phyloP scores from a whole-genome alignment of 768 basidiomycete genomes.

The Termitomyces titanicus region DNA sequence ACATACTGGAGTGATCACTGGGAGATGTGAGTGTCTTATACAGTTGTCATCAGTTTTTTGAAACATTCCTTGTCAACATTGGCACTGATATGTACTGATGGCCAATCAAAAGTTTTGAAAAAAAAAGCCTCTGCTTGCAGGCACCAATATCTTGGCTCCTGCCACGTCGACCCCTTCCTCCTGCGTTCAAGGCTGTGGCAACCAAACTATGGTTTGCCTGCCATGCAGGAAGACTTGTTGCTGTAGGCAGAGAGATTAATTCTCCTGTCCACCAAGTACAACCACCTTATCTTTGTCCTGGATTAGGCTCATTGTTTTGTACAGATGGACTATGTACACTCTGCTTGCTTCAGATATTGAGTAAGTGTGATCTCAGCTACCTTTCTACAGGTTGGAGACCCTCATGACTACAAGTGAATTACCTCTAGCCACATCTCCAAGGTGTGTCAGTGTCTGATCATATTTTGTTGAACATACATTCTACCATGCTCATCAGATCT shows the following conservation, averaged over 20 bases:
- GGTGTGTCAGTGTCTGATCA: constrained; percentile 18
- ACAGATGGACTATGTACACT: constrained; percentile 45
- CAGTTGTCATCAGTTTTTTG: constrained; percentile 48
- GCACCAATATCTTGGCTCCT: no score
- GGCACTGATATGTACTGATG: no score
- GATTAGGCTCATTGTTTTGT: not conserved
- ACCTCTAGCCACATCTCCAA: constrained; percentile 52
- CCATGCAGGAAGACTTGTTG: no score
- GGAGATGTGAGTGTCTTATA: constrained; percentile 22
- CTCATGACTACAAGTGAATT: constrained; percentile 72
- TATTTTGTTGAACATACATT: not conserved
- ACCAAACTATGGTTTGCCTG: no score
- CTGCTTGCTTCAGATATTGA: not conserved
- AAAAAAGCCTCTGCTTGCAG: no score
- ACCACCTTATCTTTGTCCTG: not conserved
- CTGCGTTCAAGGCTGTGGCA: no score
- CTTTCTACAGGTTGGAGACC: constrained; percentile 51
- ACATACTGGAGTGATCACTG: constrained; percentile 11
- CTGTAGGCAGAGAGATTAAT: no score
- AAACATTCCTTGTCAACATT: no score
- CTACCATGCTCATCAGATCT: constrained; percentile 31
- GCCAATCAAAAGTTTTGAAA: constrained; percentile 41
- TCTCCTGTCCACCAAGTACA: no score
- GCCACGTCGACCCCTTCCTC: no score
- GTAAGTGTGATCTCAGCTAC: not conserved